Percentiles rank a stretch among this genome's conserved stretches.
Conservation (phyloP, 2,329 filamentous ascomycete species). For the Nigrospora osmanthi region DNA sequence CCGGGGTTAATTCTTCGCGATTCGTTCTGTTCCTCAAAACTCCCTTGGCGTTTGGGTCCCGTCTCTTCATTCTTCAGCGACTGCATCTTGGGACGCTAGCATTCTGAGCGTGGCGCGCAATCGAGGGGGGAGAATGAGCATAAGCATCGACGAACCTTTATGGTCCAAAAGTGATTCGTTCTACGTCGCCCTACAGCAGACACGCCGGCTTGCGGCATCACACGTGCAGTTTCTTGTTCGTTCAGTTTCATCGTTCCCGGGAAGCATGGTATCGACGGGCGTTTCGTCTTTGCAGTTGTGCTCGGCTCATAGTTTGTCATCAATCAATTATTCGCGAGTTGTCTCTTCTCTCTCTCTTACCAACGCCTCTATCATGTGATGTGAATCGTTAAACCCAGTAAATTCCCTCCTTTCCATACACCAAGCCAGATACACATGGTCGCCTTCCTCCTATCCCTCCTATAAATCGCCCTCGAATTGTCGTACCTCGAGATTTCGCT, state of each 20-base stretch:
- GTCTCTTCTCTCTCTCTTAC: too few species aligned
- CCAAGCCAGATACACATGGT: constrained; percentile 3
- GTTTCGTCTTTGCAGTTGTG: too few species aligned
- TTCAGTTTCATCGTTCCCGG: neutral
- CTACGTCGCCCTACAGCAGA: neutral
- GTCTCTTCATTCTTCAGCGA: too few species aligned
- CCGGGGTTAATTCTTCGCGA: too few species aligned
- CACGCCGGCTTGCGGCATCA: neutral
- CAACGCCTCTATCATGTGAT: too few species aligned
- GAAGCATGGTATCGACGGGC: neutral
- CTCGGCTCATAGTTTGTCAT: too few species aligned
- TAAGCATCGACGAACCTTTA: too few species aligned
- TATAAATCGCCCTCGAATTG: constrained; percentile 58
- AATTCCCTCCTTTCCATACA: neutral
- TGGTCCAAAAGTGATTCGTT: neutral
- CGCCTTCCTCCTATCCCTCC: constrained; percentile 7
- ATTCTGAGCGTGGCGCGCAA: neutral
- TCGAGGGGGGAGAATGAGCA: neutral
- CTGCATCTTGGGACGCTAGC: neutral
- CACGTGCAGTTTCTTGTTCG: constrained; percentile 2
- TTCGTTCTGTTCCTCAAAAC: neutral
- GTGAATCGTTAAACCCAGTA: neutral
- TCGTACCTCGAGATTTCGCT: constrained; percentile 69
- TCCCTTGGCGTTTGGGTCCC: neutral
- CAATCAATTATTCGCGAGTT: too few species aligned